A percentile compares a stretch with the other conserved stretches of the same genome.
Evolutionary conservation across 2,329 filamentous ascomycete genomes (phyloP).

Genomic region (Botrytis byssoidea): DNA sequence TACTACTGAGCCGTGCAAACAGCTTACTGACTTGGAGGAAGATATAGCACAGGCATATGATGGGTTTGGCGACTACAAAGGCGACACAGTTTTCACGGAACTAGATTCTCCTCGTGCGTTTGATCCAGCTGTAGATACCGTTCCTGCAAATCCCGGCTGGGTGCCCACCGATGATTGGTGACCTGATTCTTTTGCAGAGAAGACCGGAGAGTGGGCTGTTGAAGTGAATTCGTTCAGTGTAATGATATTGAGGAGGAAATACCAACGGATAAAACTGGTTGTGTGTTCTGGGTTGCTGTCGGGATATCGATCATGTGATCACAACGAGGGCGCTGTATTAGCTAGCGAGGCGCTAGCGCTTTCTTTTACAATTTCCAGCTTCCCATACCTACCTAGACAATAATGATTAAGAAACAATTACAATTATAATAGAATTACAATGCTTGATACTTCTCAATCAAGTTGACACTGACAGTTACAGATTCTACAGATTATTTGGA

Average conservation of each 20-base stretch:
- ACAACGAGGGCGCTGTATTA: not conserved
- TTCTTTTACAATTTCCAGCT: not conserved
- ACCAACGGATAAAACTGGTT: too few species aligned
- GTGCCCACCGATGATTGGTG: not conserved
- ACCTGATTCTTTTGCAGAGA: too few species aligned
- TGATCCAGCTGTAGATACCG: not conserved
- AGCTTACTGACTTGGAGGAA: not conserved
- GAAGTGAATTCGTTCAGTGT: too few species aligned
- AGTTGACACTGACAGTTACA: not conserved
- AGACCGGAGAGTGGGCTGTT: not conserved
- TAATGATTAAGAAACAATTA: not conserved
- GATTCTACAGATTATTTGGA: not conserved
- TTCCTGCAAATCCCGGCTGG: not conserved
- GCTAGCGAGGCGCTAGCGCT: not conserved
- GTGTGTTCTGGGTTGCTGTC: too few species aligned
- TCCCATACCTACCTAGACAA: not conserved
- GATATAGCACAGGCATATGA: conserved; percentile 1
- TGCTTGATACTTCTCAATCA: not conserved
- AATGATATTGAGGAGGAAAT: not conserved
- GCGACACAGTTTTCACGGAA: not conserved
- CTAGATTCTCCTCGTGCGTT: not conserved
- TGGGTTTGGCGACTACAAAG: not conserved
- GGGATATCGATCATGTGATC: not conserved
- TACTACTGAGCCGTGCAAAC: not conserved
- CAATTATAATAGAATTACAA: not conserved